A percentile compares a stretch with the other conserved stretches of the same genome.
phyloP scores from a whole-genome alignment of 163 green algal species.

The Chlamydomonas reinhardtii region DNA sequence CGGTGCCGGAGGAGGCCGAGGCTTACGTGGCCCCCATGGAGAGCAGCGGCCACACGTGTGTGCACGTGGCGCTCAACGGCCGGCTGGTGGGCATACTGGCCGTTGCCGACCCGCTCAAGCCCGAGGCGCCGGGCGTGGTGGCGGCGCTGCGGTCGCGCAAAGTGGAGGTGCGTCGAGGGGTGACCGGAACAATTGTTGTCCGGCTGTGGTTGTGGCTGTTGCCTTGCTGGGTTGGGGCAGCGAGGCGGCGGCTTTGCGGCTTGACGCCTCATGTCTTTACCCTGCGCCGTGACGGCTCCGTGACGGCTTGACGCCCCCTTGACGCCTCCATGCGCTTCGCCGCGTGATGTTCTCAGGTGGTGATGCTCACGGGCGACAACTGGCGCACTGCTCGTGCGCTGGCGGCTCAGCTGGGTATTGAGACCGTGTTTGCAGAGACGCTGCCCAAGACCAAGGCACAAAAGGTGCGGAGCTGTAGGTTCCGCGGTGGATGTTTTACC shows the following conservation, averaged over 20 bases:
- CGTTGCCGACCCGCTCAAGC: constrained; percentile 92
- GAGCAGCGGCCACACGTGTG: constrained; percentile 66
- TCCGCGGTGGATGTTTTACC: too few species aligned
- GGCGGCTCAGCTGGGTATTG: constrained; percentile 55
- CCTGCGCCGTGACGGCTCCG: too few species aligned
- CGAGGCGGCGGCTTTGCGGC: too few species aligned
- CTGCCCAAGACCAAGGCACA: constrained; percentile 50
- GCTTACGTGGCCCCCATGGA: constrained; percentile 51
- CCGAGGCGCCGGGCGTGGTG: constrained; percentile 88
- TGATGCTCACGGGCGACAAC: constrained; percentile 88
- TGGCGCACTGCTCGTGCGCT: constrained; percentile 80
- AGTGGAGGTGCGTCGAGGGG: constrained; percentile 36
- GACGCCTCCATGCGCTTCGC: too few species aligned
- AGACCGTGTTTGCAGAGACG: constrained; percentile 39
- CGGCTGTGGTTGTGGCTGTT: too few species aligned
- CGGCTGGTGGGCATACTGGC: constrained; percentile 76
- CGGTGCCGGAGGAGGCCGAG: constrained; percentile 55
- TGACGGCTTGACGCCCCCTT: too few species aligned
- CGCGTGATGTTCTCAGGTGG: too few species aligned
- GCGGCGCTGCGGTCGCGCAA: constrained; percentile 72
- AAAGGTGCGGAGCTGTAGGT: neutral
- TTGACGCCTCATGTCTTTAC: too few species aligned
- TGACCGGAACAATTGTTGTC: too few species aligned
- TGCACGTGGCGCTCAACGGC: constrained; percentile 74
- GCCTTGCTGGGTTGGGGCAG: too few species aligned